These are phyloP conservation scores for Simplicillium sp. DNA, from an alignment of 2,329 filamentous ascomycete species.

Conservation along the genomic window DNA sequence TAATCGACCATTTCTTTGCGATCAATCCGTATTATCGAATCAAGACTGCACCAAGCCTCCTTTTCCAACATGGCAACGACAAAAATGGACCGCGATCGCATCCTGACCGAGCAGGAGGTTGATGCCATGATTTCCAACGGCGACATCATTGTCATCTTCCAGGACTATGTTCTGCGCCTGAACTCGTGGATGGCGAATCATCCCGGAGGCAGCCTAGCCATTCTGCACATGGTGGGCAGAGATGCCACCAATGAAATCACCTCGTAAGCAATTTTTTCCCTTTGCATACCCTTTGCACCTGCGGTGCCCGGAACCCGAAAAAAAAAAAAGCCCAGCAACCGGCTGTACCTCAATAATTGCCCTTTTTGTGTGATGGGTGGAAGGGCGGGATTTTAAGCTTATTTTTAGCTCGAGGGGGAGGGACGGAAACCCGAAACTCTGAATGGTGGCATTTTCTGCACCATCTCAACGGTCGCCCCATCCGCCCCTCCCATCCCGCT, in stretches of 20 bases:
- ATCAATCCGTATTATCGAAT: too few species aligned
- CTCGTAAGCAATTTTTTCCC: conserved; percentile 31
- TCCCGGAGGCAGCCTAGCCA: conserved; percentile 49
- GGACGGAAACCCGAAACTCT: neutral
- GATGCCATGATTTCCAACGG: conserved; percentile 44
- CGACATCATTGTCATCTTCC: conserved; percentile 44
- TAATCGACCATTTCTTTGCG: too few species aligned
- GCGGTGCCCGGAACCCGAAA: too few species aligned
- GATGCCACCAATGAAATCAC: conserved; percentile 52
- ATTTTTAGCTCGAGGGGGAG: neutral
- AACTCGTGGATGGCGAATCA: conserved; percentile 49
- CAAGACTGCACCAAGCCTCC: too few species aligned
- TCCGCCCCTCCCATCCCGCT: too few species aligned
- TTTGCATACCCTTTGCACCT: neutral
- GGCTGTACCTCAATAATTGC: too few species aligned
- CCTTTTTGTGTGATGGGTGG: too few species aligned
- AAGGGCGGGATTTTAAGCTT: neutral
- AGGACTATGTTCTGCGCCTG: conserved; percentile 44
- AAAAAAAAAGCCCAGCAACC: too few species aligned
- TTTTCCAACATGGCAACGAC: too few species aligned
- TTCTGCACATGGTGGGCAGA: conserved; percentile 51
- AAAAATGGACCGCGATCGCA: conserved; percentile 15
- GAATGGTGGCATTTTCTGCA: neutral
- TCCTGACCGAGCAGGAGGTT: conserved; percentile 35
- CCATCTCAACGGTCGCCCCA: too few species aligned